phyloP scores from a whole-genome alignment of 768 basidiomycete species.

The Lentinula aciculospora region DNA sequence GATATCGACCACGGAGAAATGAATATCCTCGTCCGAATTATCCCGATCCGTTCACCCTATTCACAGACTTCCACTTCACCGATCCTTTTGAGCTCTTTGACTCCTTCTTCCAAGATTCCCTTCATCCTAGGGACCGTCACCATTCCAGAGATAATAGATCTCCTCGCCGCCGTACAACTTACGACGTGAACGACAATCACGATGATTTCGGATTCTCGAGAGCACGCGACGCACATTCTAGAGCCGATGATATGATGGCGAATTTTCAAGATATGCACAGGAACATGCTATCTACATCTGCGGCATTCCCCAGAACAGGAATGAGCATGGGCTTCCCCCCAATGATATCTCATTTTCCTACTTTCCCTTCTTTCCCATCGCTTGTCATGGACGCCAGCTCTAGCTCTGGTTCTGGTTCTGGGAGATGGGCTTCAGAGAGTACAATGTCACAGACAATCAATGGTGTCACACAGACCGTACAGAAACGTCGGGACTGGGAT shows the following conservation, averaged over 20 bases:
- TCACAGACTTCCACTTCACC: slow-evolving; percentile 46
- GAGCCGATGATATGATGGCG: slow-evolving; percentile 25
- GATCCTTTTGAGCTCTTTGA: slow-evolving; percentile 77
- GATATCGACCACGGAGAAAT: not conserved
- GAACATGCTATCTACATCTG: slow-evolving; percentile 22
- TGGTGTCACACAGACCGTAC: slow-evolving; percentile 59
- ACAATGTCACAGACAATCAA: slow-evolving; percentile 54
- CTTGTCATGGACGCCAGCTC: slow-evolving; percentile 17
- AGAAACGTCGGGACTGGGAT: slow-evolving; percentile 48
- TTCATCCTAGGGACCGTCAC: slow-evolving; percentile 20
- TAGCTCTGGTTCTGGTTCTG: slow-evolving; percentile 19
- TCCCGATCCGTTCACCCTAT: slow-evolving; percentile 36
- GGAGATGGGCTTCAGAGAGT: slow-evolving; percentile 47
- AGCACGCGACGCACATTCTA: slow-evolving; percentile 24
- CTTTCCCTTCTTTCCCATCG: slow-evolving; percentile 22
- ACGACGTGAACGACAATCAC: slow-evolving; percentile 22
- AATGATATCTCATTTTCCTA: slow-evolving; percentile 13
- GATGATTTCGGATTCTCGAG: slow-evolving; percentile 12
- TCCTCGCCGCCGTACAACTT: not conserved
- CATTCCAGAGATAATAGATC: slow-evolving; percentile 3
- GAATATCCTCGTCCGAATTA: slow-evolving; percentile 19
- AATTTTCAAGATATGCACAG: slow-evolving; percentile 25
- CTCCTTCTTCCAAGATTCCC: slow-evolving; percentile 55
- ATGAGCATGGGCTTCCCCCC: slow-evolving; percentile 14
- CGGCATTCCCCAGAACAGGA: not conserved